Conservation (phyloP, 108 stramenopile species). For the Schizochytrium sp. region DNA sequence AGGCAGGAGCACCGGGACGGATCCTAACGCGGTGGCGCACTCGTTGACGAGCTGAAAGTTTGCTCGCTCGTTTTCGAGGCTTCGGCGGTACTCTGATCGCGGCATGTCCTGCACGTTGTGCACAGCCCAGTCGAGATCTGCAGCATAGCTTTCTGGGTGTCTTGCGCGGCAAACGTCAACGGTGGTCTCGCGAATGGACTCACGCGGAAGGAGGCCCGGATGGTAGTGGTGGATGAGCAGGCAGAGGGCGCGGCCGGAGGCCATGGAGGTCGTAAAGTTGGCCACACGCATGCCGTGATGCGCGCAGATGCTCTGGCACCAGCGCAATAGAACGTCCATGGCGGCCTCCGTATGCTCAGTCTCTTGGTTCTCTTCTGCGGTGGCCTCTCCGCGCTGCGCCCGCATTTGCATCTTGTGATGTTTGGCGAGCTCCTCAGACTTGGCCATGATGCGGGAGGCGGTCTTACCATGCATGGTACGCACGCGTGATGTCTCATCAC, state of each 20-base stretch:
- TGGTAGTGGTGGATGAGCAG: constrained; percentile 80
- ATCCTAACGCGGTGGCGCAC: constrained; percentile 63
- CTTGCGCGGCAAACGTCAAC: neutral
- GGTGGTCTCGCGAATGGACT: constrained; percentile 51
- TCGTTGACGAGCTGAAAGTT: constrained; percentile 56
- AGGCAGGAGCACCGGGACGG: constrained; percentile 71
- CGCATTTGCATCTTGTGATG: neutral
- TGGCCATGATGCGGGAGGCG: neutral
- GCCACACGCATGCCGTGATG: constrained; percentile 53
- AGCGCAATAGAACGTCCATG: constrained; percentile 52
- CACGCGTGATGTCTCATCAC: neutral
- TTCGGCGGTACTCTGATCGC: constrained; percentile 22
- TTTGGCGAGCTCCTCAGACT: neutral
- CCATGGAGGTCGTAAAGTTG: constrained; percentile 70
- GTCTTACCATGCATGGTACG: neutral
- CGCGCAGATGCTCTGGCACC: constrained; percentile 73
- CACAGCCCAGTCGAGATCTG: neutral
- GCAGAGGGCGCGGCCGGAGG: constrained; percentile 73
- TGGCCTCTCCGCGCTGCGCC: neutral
- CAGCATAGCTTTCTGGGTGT: neutral
- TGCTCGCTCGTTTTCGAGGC: constrained; percentile 49
- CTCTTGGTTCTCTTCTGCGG: neutral
- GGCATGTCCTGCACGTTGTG: neutral
- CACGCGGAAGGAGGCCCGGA: constrained; percentile 51
- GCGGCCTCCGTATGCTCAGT: constrained; percentile 38